Conservation (phyloP, 768 basidiomycete species). For the Termitomyces sp. region DNA sequence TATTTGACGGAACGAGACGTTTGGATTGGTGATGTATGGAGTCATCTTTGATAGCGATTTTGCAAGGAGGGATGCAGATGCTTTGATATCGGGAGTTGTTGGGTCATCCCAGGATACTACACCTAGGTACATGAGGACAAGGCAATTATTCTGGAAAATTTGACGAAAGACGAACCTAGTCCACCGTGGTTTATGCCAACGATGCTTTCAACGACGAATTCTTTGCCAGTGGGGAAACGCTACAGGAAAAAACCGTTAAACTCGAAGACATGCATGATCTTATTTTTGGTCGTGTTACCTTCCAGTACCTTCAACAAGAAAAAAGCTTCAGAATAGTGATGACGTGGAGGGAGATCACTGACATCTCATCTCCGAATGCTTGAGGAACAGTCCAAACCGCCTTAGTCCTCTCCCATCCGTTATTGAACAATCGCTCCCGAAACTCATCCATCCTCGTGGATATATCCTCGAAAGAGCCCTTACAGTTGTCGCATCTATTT, state of each 20-base stretch:
- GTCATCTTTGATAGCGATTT: slow-evolving; percentile 37
- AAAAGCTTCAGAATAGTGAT: neutral
- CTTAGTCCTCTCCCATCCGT: slow-evolving; percentile 66
- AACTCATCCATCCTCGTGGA: slow-evolving; percentile 64
- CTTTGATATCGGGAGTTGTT: slow-evolving; percentile 46
- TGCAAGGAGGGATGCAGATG: slow-evolving; percentile 44
- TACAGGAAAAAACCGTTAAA: slow-evolving; percentile 5
- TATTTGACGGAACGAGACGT: slow-evolving; percentile 33
- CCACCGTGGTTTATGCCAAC: slow-evolving; percentile 70
- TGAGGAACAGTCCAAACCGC: slow-evolving; percentile 80
- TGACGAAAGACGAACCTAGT: slow-evolving; percentile 31
- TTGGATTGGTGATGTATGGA: slow-evolving; percentile 39
- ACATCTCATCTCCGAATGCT: slow-evolving; percentile 63
- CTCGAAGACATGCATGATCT: neutral
- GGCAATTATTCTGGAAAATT: neutral
- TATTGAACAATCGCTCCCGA: slow-evolving; percentile 47
- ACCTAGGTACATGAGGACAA: slow-evolving; percentile 17
- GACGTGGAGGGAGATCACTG: slow-evolving; percentile 12
- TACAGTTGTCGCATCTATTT: slow-evolving; percentile 51
- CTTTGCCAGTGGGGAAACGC: slow-evolving; percentile 59
- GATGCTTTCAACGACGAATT: slow-evolving; percentile 62
- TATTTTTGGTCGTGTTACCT: slow-evolving; percentile 19
- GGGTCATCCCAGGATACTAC: slow-evolving; percentile 55
- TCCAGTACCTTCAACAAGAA: slow-evolving; percentile 40
- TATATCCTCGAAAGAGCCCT: slow-evolving; percentile 67